Base-by-base conservation (phyloP, 2,329 filamentous ascomycete species). In the Fusarium sp. region DNA sequence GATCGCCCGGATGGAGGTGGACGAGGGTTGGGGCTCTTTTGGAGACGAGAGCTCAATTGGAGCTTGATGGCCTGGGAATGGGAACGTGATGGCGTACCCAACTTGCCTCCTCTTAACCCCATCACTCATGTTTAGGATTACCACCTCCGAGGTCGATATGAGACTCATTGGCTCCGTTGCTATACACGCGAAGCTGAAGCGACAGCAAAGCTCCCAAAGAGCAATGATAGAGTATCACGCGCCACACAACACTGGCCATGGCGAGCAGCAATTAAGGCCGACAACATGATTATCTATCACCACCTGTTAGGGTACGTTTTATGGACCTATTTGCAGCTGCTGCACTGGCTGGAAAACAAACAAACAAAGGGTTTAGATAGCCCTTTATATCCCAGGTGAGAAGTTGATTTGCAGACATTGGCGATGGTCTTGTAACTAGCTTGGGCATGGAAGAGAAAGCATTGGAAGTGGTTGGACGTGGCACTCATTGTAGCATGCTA, bases 41-140 rank as follows among this genome's bases (percentile, higher is more conserved):
- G 89, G 89, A 86, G 89, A 73, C 88, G 89, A 74, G 92, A 95
- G 82, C 83, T 96, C 76, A 96, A 96, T 81, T 95, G 93, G 93
- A 93, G 92, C 78, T 86, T 94, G 77, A 82, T 94, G 76, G 91
- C 90, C 54, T 95, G 92, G 92, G 90, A 94, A 77, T 93, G 88
- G 86, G 86, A 89, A 76, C 83, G 84, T 39, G 82, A 81, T 58
- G 77, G 75, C 70, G 75, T 80, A 60, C 77, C 79, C 59, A 56
- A 74, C 61, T 75, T 80, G 74, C 79, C 79, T 72, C 73, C 73
- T 63, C 80, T 88, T 71, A 80, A 85, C 76, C 79, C 80, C 68
- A 83, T 82, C 67, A 80, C 84, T 74, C 86, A 88, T 79, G 84
- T 80, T 80, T 81, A 81, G 80, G 80, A 81, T 80, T 80, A 79